These are phyloP conservation scores for Takakia lepidozioides DNA, from an alignment of 225 moss, liverwort and hornwort species.

Conservation along the genomic window DNA sequence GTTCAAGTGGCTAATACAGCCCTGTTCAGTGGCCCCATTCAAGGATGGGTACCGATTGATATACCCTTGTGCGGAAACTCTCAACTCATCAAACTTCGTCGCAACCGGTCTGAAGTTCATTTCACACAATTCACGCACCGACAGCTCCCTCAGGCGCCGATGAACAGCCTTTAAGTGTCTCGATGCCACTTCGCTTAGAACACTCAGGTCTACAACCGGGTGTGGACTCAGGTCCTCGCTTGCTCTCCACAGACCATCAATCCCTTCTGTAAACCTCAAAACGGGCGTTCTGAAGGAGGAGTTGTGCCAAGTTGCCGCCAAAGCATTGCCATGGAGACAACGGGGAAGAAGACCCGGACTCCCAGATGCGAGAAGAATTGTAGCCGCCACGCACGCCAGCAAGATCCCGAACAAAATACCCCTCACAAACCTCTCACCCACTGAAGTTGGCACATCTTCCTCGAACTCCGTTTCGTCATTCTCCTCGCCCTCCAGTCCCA, in stretches of 20 bases:
- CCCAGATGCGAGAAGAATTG: constrained; percentile 33
- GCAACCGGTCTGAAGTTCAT: no score
- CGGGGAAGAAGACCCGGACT: constrained; percentile 51
- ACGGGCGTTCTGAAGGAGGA: constrained; percentile 4
- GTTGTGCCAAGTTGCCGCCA: background rate
- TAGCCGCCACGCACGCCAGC: constrained; percentile 22
- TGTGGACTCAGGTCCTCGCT: constrained; percentile 13
- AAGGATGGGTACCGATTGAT: background rate
- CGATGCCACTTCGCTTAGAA: no score
- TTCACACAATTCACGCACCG: no score
- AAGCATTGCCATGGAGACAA: constrained; percentile 11
- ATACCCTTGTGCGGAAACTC: constrained; percentile 1
- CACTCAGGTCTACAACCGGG: constrained; percentile 17
- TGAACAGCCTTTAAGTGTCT: background rate
- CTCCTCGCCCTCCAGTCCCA: constrained; percentile 6
- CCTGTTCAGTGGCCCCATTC: no score
- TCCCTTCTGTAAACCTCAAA: constrained; percentile 19
- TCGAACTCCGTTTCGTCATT: constrained; percentile 6
- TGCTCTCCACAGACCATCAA: constrained; percentile 17
- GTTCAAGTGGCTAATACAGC: no score
- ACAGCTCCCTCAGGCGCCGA: no score
- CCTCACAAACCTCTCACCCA: constrained; percentile 12
- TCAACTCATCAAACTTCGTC: no score
- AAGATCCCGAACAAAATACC: constrained; percentile 14
- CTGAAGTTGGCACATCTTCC: constrained; percentile 19